Base-by-base conservation (phyloP, 495 filamentous ascomycete genomes). In the Aspergillus mulundensis region DNA sequence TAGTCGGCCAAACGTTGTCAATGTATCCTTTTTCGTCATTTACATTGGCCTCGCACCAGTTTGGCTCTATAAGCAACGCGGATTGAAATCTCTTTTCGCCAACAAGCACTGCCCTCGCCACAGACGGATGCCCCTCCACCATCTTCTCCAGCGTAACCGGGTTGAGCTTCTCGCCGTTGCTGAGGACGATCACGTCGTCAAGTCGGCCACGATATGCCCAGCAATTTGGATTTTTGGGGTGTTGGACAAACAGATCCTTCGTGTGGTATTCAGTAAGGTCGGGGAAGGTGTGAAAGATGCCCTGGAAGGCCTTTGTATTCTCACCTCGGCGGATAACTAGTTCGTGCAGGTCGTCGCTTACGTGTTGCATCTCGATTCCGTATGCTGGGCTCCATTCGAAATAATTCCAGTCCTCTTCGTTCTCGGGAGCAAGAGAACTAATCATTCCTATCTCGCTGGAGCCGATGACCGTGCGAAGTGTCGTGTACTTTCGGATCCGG, bases 121-220 rank as follows among this genome's bases (percentile, higher is more conserved):
- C 66, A 12, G 61, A 56, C 1, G 78, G 72, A 52, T 82, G 77
- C 12, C 58, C 67, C 30, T 36, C 32, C 12, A 87, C 56, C 5
- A 61, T 67, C 7, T 63, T 56, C 57, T 87, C 84, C 7, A 84
- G 74, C 4, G 66, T 66, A 7, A 79, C 65, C 1, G 83, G 82
- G 57, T 85, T 83, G 6, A 84, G 61, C 64, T 84, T 87, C 66
- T 84, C 81, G 23, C 80, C 83, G 62, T 77, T 84, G 7, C 73
- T 77, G 58, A 86, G 77, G n/a, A 85, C 80, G 44, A 87, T 78
- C 54, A 85, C 70, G 62, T 84, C 82, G 48, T 62, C 60, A 0
- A 38, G 57, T 83, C 84, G 51, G 58, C 50, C 46, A 12, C 43
- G 24, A 42, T 56, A 62, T 18, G 46, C 43, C 46, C 50, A 58